phyloP scores from a whole-genome alignment of 1,284 basidiomycete genomes.

The Wallemia ichthyophaga region DNA sequence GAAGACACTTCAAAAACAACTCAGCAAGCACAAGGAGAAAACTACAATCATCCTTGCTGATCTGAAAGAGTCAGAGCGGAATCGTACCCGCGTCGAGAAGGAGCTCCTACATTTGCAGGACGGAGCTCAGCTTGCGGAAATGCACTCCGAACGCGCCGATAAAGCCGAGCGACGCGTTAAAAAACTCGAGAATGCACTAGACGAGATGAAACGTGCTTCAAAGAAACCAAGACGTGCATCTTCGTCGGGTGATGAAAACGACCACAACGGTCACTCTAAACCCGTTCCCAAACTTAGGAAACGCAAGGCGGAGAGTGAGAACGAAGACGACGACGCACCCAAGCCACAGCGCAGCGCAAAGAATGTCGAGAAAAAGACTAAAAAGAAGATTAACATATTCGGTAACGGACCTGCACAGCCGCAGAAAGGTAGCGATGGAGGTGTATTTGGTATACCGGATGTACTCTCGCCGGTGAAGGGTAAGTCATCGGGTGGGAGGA shows the following conservation, averaged over 20 bases:
- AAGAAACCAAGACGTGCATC: too few species aligned
- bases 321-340: neutral
- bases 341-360: neutral
- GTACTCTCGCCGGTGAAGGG: neutral
- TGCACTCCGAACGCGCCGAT: neutral
- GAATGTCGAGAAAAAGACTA: neutral
- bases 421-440: neutral
- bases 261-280: neutral
- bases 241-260: too few species aligned
- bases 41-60: neutral
- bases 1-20: neutral
- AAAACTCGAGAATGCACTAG: neutral
- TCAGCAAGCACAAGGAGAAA: neutral
- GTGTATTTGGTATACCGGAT: neutral
- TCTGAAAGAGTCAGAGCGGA: neutral
- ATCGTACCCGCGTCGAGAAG: neutral
- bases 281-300: neutral
- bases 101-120: neutral
- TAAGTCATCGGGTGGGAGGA: neutral
- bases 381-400: constrained; percentile 6
- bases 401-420: constrained; percentile 15
- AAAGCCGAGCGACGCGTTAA: neutral
- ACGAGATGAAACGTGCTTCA: too few species aligned
- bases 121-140: neutral
- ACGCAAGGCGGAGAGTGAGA: neutral